Evolutionary conservation across 2,329 filamentous ascomycete species (phyloP).

Genomic region (Exophiala viscosa): DNA sequence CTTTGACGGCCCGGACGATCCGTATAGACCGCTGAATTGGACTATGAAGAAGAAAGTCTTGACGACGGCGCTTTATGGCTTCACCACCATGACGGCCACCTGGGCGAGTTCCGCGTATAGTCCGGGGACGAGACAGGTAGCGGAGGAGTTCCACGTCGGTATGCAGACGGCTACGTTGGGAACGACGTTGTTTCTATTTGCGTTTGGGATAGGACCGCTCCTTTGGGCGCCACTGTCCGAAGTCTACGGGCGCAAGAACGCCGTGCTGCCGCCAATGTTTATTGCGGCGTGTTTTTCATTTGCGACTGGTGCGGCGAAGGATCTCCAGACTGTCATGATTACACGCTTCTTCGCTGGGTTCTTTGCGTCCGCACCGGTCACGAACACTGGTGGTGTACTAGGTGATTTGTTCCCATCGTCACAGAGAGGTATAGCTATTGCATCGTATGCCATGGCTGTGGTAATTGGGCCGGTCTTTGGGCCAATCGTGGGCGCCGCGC

Average conservation of each 20-base stretch:
- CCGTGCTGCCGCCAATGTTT: constrained; percentile 60
- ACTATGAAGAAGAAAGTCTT: constrained; percentile 62
- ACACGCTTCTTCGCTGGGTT: constrained; percentile 54
- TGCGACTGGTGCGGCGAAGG: constrained; percentile 59
- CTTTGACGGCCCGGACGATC: constrained; percentile 69
- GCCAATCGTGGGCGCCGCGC: constrained; percentile 56
- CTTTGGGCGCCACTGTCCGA: constrained; percentile 75
- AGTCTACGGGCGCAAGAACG: constrained; percentile 62
- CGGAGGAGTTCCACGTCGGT: constrained; percentile 46
- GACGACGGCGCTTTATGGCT: constrained; percentile 63
- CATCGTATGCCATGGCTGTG: constrained; percentile 54
- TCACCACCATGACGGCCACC: constrained; percentile 59
- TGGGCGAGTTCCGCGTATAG: constrained; percentile 56
- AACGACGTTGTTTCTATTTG: constrained; percentile 49
- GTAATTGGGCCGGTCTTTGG: constrained; percentile 43
- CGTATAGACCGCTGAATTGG: constrained; percentile 70
- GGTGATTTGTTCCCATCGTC: constrained; percentile 62
- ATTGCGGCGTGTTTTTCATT: constrained; percentile 62
- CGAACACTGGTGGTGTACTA: constrained; percentile 66
- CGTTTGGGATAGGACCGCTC: constrained; percentile 59
- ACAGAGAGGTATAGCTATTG: constrained; percentile 63
- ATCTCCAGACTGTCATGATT: constrained; percentile 63
- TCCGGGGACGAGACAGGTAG: constrained; percentile 54
- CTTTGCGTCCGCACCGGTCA: constrained; percentile 55
- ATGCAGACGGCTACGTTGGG: constrained; percentile 46